Conservation (phyloP, 805 yeast genomes). For the Myxozyma melibiosi region DNA sequence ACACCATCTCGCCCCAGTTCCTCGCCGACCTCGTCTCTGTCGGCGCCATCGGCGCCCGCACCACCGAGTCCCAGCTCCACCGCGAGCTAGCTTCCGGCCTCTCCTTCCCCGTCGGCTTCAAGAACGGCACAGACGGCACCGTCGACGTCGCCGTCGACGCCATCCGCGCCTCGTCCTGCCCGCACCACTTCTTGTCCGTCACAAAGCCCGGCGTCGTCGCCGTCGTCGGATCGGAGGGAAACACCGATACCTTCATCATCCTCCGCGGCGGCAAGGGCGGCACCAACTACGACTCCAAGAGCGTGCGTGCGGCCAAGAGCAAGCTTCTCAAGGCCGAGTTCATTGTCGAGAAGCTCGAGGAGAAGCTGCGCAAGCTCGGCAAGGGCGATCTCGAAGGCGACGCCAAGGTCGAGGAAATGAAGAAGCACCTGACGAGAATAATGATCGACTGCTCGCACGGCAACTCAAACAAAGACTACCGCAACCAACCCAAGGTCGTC, state of each 20-base stretch:
- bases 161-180: slow-evolving; percentile 83
- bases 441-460: slow-evolving; percentile 99
- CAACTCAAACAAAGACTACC: slow-evolving; percentile 86
- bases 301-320: slow-evolving; percentile 66
- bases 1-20: slow-evolving; percentile 87
- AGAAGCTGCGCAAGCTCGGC: slow-evolving; percentile 49
- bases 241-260: slow-evolving; percentile 84
- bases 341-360: slow-evolving; percentile 40
- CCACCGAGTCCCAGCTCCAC: slow-evolving; percentile 96
- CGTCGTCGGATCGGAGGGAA: slow-evolving; percentile 93
- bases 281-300: slow-evolving; percentile 81
- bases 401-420: slow-evolving; percentile 37
- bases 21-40: slow-evolving; percentile 88
- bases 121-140: slow-evolving; percentile 97
- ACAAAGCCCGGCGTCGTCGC: slow-evolving; percentile 97
- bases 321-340: slow-evolving; percentile 53
- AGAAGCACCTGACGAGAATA: slow-evolving; percentile 57
- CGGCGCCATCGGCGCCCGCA: slow-evolving; percentile 99
- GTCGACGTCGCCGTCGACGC: slow-evolving; percentile 95
- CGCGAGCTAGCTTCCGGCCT: slow-evolving; percentile 96
- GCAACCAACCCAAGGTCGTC: slow-evolving; percentile 91
- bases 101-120: slow-evolving; percentile 97
- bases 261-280: slow-evolving; percentile 95
- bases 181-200: slow-evolving; percentile 92
- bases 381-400: slow-evolving; percentile 34